These are phyloP conservation scores for Diatrype stigma DNA, from an alignment of 2,329 filamentous ascomycete species.

Conservation along the genomic window DNA sequence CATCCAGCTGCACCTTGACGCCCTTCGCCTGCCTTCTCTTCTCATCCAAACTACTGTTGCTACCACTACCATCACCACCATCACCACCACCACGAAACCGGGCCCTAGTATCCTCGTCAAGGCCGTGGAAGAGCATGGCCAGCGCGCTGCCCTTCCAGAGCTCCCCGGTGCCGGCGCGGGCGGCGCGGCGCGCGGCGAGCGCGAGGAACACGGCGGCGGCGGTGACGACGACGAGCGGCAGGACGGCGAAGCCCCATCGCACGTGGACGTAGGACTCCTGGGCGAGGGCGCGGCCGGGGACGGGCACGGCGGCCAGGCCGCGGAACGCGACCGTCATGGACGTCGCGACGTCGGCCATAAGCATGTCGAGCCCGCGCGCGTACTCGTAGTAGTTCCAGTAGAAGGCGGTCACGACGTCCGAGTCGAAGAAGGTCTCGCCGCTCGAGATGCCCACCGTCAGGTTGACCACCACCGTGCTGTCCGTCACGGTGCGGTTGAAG, in stretches of 20 bases:
- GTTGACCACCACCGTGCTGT: constrained; percentile 25
- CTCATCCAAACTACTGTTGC: constrained; percentile 12
- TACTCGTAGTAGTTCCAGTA: constrained; percentile 38
- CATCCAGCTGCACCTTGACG: constrained; percentile 23
- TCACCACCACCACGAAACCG: too few species aligned
- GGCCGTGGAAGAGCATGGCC: constrained; percentile 31
- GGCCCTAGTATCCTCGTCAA: constrained; percentile 24
- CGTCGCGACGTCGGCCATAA: constrained; percentile 30
- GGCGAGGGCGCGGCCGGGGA: constrained; percentile 25
- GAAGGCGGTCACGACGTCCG: constrained; percentile 34
- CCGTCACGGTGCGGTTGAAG: constrained; percentile 24
- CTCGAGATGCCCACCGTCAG: constrained; percentile 29
- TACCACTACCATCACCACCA: too few species aligned
- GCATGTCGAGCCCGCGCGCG: constrained; percentile 26
- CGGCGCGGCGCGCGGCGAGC: constrained; percentile 20
- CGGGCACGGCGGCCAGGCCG: constrained; percentile 18
- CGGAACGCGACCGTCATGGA: constrained; percentile 32
- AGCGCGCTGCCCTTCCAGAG: constrained; percentile 33
- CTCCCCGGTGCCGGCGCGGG: constrained; percentile 18
- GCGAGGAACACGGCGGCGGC: constrained; percentile 27
- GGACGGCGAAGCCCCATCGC: constrained; percentile 30
- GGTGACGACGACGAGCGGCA: constrained; percentile 28
- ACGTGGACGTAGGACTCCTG: constrained; percentile 30
- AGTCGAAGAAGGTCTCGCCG: constrained; percentile 30
- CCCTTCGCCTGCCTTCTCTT: constrained; percentile 21